Evolutionary conservation across 73 alveolate species (phyloP).

Genomic region (Uronychia binucleata): DNA sequence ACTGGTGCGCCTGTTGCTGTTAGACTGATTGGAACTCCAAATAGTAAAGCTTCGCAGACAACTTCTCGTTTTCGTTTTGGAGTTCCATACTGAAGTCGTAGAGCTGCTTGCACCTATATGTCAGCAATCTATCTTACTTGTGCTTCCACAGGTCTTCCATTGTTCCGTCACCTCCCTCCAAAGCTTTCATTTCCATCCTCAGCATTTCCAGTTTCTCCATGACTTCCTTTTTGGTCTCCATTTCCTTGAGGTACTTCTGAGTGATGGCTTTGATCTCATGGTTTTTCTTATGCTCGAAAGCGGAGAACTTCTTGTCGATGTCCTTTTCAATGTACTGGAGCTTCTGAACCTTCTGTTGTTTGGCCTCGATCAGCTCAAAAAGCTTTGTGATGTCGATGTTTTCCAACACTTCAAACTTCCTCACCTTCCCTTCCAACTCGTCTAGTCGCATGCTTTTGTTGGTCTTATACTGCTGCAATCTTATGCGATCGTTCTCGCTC

Average conservation of each 20-base stretch:
- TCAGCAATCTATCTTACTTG: background rate
- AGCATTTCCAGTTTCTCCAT: conserved; percentile 54
- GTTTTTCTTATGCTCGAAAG: conserved; percentile 18
- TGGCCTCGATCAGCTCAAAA: conserved; percentile 39
- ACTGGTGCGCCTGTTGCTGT: background rate
- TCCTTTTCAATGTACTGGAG: conserved; percentile 52
- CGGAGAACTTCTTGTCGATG: conserved; percentile 23
- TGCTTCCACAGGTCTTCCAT: conserved; percentile 50
- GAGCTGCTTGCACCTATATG: conserved; percentile 50
- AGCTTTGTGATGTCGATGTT: conserved; percentile 58
- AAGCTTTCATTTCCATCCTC: conserved; percentile 54
- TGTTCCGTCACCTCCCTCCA: conserved; percentile 61
- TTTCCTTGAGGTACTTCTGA: conserved; percentile 36
- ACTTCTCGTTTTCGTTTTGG: conserved; percentile 43
- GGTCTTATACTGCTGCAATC: conserved; percentile 69
- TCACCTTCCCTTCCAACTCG: conserved; percentile 71
- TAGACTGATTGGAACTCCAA: background rate
- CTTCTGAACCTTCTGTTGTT: conserved; percentile 54
- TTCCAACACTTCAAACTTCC: conserved; percentile 65
- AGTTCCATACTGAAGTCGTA: conserved; percentile 45
- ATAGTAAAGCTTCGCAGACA: conserved; percentile 13
- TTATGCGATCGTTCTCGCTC: conserved; percentile 58
- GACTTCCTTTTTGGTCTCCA: conserved; percentile 42
- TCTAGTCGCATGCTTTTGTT: conserved; percentile 63
- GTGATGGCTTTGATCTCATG: conserved; percentile 20